These are phyloP conservation scores for Chrysanthemum seticuspe DNA, from an alignment of 129 eudicot genomes.

Conservation along the genomic window DNA sequence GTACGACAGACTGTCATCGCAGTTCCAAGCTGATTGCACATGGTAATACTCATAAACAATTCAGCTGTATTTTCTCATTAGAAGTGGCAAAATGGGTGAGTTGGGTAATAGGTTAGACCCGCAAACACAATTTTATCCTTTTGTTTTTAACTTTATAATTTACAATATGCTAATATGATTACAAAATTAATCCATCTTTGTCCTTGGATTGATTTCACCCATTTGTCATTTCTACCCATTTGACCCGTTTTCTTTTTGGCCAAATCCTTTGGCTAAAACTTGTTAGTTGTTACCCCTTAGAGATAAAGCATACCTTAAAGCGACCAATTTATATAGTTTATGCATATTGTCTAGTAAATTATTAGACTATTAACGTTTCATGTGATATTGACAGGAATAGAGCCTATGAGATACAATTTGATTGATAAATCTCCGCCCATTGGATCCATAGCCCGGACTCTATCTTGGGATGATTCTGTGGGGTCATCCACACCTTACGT, in stretches of 20 bases:
- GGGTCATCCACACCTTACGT: constrained; percentile 52
- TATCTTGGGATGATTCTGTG: constrained; percentile 74
- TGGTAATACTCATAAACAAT: constrained; percentile 22
- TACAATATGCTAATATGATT: neutral
- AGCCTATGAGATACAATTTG: constrained; percentile 52
- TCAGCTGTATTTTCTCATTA: neutral
- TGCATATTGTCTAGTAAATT: constrained; percentile 1
- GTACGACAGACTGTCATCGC: constrained; percentile 30
- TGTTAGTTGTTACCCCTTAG: neutral
- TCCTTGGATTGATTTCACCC: neutral
- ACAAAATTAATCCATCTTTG: neutral
- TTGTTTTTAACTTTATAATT: neutral
- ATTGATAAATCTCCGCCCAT: constrained; percentile 96
- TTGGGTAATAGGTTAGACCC: neutral
- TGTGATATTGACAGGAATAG: constrained; percentile 42
- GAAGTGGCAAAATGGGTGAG: neutral
- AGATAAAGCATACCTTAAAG: neutral
- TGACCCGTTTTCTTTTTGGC: neutral
- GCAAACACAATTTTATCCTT: neutral
- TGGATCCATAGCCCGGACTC: constrained; percentile 93
- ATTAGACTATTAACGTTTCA: constrained; percentile 1
- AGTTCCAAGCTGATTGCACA: constrained; percentile 14
- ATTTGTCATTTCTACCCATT: constrained; percentile 8
- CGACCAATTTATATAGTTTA: neutral
- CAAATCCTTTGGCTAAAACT: neutral